Evolutionary conservation across 2,329 filamentous ascomycete genomes (phyloP).

Genomic region (Leptographium radiaticola): DNA sequence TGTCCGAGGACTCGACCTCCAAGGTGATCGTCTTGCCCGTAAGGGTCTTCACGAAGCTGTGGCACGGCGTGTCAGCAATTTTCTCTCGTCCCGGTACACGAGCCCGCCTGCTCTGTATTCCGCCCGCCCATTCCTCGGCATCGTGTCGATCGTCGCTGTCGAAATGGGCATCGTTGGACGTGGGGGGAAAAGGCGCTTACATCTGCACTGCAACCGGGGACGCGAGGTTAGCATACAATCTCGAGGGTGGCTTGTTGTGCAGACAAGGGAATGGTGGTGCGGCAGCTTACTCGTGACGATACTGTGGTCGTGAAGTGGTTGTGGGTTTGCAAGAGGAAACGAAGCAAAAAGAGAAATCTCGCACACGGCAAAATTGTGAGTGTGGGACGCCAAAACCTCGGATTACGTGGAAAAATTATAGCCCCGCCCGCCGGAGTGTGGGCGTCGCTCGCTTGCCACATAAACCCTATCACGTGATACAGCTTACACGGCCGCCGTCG

Average conservation of each 20-base stretch:
- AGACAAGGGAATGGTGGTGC: background rate
- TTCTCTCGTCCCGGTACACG: background rate
- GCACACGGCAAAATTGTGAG: conserved; percentile 10
- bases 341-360: conserved; percentile 6
- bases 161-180: background rate
- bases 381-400: conserved; percentile 12
- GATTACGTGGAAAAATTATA: conserved; percentile 7
- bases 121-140: background rate
- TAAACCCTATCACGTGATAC: conserved; percentile 13
- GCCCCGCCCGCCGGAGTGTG: conserved; percentile 1
- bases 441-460: background rate
- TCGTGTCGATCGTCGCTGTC: background rate
- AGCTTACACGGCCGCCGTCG: background rate
- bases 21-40: conserved; percentile 99
- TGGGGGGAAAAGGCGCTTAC: conserved; percentile 39
- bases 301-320: conserved; percentile 10
- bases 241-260: background rate
- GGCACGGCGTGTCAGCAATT: background rate
- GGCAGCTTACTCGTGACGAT: conserved; percentile 13
- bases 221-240: conserved; percentile 12
- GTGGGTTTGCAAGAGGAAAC: background rate
- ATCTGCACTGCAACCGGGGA: conserved; percentile 61
- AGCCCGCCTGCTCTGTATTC: background rate
- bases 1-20: conserved; percentile 97
- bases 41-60: conserved; percentile 99